A percentile compares a stretch with the other conserved stretches of the same genome.
These are phyloP conservation scores for Russula vinacea DNA, from an alignment of 768 basidiomycete species.

Conservation along the genomic window DNA sequence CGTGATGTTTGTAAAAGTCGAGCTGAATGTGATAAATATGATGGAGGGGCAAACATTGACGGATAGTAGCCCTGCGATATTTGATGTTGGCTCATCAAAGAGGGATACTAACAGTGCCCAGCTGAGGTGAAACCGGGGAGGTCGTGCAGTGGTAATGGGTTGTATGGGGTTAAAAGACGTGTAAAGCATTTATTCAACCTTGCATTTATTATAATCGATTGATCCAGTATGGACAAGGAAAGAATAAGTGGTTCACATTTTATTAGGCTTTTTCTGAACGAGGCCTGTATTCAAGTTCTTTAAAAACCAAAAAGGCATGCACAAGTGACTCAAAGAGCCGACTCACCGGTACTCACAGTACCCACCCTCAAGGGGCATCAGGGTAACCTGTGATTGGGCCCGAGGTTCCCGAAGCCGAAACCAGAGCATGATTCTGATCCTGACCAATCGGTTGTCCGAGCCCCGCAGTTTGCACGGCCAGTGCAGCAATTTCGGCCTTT, in stretches of 20 bases:
- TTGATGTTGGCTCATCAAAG: constrained; percentile 81
- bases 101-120: constrained; percentile 53
- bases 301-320: constrained; percentile 40
- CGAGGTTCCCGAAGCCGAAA: constrained; percentile 3
- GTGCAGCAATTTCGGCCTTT: constrained; percentile 43
- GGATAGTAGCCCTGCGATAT: constrained; percentile 73
- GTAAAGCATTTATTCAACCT: too few relatives aligned
- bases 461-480: constrained; percentile 35
- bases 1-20: constrained; percentile 34
- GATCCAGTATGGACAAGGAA: background rate
- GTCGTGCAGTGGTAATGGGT: too few relatives aligned
- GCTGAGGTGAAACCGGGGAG: constrained; percentile 58
- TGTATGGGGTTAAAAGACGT: constrained; percentile 17
- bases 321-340: background rate
- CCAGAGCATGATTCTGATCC: constrained; percentile 35
- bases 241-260: constrained; percentile 26
- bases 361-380: constrained; percentile 64
- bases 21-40: constrained; percentile 27
- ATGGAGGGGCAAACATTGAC: constrained; percentile 56
- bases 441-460: constrained; percentile 34
- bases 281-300: constrained; percentile 48
- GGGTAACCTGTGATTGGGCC: constrained; percentile 23
- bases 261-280: constrained; percentile 29
- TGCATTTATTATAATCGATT: too few relatives aligned
- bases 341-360: constrained; percentile 36